Evolutionary conservation across 768 basidiomycete genomes (phyloP), one percentile per base, ranked within the genome.

Genomic region (Suillus brevipes): DNA sequence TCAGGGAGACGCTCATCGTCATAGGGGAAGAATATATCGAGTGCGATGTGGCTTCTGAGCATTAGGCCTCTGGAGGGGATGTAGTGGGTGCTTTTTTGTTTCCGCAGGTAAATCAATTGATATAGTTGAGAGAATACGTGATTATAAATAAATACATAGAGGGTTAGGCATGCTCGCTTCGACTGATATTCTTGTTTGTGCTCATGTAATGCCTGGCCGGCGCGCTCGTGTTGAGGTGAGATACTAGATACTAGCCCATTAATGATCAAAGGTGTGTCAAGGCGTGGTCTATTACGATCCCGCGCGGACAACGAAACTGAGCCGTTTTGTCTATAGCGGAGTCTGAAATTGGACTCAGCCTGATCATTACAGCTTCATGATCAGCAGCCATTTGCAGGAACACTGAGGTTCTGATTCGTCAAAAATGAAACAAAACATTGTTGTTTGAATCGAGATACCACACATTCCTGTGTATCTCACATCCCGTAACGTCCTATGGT

Each of bases 1-100:
- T 95, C 43, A 98, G 95, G 95, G 95, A 97, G 79, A 85, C 83
- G 2, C 85, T 97, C 8, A 84, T 91, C 59, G 95, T 98, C 49
- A 90, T 91, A 72, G 91, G 93, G 2, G 92, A 95, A 77, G 75
- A 80, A 67, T 91, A 96, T 70, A 56, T 82, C 52, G 89, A 87
- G 66, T 58, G 90, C 92, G 50, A 91, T 99, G 92, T 83, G 89
- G 73, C 74, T 99, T 77, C 76, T 99, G 72, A 97, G 92, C 69
- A 85, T 98, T 69, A 85, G 88, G 56, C 97, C 97, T 10, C 79
- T 99, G 62, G 94, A 97, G 79, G 82, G 94, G 75, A 99, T 99
- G 97, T 99, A 80, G 74, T 18, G n/a, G 12, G 8, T 10, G 18
- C 0, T 47, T 34, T 12, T 57, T 12, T 25, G 25, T 31, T 28